Conservation (phyloP, 371 early-diverging fungal species). For the Rhizopus arrhizus region DNA sequence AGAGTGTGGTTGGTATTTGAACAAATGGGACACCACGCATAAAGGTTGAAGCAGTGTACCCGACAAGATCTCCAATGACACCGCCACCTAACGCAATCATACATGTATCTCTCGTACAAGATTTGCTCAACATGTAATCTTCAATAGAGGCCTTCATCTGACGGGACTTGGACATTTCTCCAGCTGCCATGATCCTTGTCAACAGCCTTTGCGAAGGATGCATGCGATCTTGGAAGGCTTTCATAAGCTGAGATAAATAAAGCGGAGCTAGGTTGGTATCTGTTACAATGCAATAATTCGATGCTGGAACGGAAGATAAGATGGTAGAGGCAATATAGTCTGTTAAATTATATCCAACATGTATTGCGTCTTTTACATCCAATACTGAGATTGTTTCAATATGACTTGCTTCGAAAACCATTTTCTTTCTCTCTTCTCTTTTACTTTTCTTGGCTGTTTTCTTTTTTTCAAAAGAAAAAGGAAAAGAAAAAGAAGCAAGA, state of each 20-base stretch:
- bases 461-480: neutral
- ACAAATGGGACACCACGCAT: slow-evolving; percentile 92
- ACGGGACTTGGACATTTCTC: slow-evolving; percentile 85
- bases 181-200: slow-evolving; percentile 76
- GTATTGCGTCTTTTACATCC: slow-evolving; percentile 27
- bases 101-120: slow-evolving; percentile 89
- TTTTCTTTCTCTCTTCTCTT: slow-evolving; percentile 1
- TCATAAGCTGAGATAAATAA: slow-evolving; percentile 40
- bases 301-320: slow-evolving; percentile 54
- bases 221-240: slow-evolving; percentile 11
- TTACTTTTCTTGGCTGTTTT: neutral
- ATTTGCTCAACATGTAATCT: slow-evolving; percentile 78
- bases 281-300: slow-evolving; percentile 82
- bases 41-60: slow-evolving; percentile 93
- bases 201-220: slow-evolving; percentile 56
- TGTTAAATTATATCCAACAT: slow-evolving; percentile 75
- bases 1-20: slow-evolving; percentile 92
- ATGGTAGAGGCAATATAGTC: slow-evolving; percentile 71
- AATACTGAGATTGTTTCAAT: slow-evolving; percentile 27
- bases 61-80: slow-evolving; percentile 92
- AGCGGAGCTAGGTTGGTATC: slow-evolving; percentile 78
- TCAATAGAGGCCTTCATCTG: slow-evolving; percentile 79
- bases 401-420: neutral
- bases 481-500: neutral
- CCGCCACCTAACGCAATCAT: slow-evolving; percentile 93